A percentile compares a stretch with the other conserved stretches of the same genome.
phyloP scores from a whole-genome alignment of 2,329 filamentous ascomycete species.

The Aplosporella prunicola region DNA sequence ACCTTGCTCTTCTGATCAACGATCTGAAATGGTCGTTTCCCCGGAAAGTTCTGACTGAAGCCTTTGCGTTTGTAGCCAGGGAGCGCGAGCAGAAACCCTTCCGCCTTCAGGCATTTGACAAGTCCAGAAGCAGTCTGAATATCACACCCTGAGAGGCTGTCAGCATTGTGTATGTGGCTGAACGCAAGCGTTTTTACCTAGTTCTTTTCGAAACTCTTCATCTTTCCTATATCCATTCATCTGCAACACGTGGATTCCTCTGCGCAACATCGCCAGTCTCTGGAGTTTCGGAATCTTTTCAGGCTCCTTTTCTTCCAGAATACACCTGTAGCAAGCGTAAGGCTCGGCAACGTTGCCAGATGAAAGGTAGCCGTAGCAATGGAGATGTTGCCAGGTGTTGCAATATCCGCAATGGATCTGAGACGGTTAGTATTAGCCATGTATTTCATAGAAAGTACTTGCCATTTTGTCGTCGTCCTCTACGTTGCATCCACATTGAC shows the following conservation, averaged over 20 bases:
- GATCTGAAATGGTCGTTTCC: constrained; percentile 7
- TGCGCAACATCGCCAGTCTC: constrained; percentile 14
- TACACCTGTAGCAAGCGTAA: constrained; percentile 40
- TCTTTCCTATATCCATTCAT: too few species aligned
- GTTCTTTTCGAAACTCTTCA: constrained; percentile 13
- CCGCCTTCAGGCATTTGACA: constrained; percentile 12
- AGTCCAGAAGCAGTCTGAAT: constrained; percentile 13
- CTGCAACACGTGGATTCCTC: constrained; percentile 16
- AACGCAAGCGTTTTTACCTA: constrained; percentile 13
- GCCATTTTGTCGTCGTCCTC: constrained; percentile 35
- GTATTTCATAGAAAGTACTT: constrained; percentile 13
- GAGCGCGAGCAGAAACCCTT: constrained; percentile 10
- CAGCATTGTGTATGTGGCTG: background rate
- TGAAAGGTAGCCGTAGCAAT: constrained; percentile 40
- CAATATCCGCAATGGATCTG: constrained; percentile 39
- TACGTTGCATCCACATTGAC: constrained; percentile 33
- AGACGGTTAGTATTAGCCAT: constrained; percentile 3
- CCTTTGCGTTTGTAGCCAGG: constrained; percentile 9
- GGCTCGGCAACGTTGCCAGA: constrained; percentile 26
- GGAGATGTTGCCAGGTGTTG: constrained; percentile 35
- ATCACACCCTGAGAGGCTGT: constrained; percentile 14
- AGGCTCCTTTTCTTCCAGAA: constrained; percentile 23
- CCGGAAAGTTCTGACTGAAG: constrained; percentile 8
- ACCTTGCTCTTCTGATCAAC: constrained; percentile 1
- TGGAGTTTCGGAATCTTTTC: constrained; percentile 11